Percentiles rank a stretch among this genome's conserved stretches.
Conservation (phyloP, 345 rosid genomes). For the Anacardium occidentale region DNA sequence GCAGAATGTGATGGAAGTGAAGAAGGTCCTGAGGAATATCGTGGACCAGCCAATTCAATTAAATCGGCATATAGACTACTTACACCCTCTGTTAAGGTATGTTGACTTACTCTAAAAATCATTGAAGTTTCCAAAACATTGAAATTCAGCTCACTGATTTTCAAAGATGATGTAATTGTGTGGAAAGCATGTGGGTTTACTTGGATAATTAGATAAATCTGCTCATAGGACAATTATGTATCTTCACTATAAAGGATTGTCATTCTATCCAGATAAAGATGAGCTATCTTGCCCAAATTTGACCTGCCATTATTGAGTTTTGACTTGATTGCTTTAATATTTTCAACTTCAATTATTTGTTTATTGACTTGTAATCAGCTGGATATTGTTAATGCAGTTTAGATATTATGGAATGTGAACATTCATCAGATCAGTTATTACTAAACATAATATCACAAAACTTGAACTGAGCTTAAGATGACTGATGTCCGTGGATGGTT, state of each 20-base stretch:
- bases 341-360: background rate
- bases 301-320: background rate
- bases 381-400: background rate
- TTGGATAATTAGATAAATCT: background rate
- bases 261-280: background rate
- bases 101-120: background rate
- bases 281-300: background rate
- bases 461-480: too few species aligned
- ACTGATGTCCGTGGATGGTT: too few species aligned
- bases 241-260: background rate
- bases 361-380: conserved; percentile 1
- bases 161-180: background rate
- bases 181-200: background rate
- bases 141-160: background rate
- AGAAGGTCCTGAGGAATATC: conserved; percentile 63
- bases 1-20: conserved; percentile 65
- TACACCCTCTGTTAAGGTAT: conserved; percentile 95
- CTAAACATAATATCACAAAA: background rate
- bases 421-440: background rate
- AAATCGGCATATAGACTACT: conserved; percentile 74
- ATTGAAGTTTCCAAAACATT: conserved; percentile 13
- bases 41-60: conserved; percentile 65
- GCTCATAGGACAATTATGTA: background rate
- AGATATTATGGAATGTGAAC: background rate
- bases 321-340: background rate